Evolutionary conservation across 75 land plant species (phyloP).

Genomic region (Selaginella tamariscina): DNA sequence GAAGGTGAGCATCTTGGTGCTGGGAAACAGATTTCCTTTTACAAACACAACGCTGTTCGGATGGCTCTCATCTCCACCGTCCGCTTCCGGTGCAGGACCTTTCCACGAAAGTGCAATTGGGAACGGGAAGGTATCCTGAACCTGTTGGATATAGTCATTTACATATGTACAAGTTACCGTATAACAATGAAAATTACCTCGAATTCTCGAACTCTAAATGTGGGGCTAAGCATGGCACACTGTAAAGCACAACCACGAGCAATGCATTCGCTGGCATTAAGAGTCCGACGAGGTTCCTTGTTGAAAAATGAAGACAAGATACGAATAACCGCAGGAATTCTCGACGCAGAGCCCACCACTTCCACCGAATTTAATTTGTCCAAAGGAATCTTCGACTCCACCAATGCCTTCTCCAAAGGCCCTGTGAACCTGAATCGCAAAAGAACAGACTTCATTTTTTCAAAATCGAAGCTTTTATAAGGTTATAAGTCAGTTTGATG

Average conservation of each 20-base stretch:
- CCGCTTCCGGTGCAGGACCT: slow-evolving; percentile 43
- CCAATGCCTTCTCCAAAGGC: slow-evolving; percentile 56
- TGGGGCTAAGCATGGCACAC: slow-evolving; percentile 89
- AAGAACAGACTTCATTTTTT: no score
- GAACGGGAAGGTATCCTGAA: slow-evolving; percentile 69
- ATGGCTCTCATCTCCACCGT: slow-evolving; percentile 36
- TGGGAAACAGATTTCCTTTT: slow-evolving; percentile 71
- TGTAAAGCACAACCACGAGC: slow-evolving; percentile 76
- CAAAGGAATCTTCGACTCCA: slow-evolving; percentile 40
- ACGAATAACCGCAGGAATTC: slow-evolving; percentile 64
- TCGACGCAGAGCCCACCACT: slow-evolving; percentile 78
- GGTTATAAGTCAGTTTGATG: no score
- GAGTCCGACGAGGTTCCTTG: slow-evolving; percentile 70
- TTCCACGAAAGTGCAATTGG: slow-evolving; percentile 62
- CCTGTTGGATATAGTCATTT: slow-evolving; percentile 24
- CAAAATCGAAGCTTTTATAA: no score
- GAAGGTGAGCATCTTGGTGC: slow-evolving; percentile 72
- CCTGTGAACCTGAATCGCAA: no score
- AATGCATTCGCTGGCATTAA: slow-evolving; percentile 89
- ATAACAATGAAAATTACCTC: slow-evolving; percentile 39
- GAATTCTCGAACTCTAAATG: slow-evolving; percentile 80
- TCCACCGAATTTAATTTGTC: slow-evolving; percentile 65
- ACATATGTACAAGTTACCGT: background rate
- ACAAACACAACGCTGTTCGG: slow-evolving; percentile 48
- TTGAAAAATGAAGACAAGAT: slow-evolving; percentile 60